phyloP scores from a whole-genome alignment of 208 protist genomes.

The Leishmania guyanensis region DNA sequence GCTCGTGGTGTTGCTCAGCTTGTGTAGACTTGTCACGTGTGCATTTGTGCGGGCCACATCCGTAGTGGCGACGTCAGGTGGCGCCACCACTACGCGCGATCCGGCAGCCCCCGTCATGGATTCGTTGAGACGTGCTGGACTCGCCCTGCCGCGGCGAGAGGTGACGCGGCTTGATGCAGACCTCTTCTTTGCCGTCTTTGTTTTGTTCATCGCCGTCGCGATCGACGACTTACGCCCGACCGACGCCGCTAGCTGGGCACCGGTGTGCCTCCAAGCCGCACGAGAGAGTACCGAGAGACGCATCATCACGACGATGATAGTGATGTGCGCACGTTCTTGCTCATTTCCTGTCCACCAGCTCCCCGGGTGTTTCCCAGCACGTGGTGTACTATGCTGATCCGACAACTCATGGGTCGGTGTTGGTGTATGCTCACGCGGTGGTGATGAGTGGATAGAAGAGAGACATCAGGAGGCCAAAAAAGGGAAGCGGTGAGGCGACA shows the following conservation, averaged over 20 bases:
- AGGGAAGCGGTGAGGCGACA: not conserved
- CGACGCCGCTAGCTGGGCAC: not conserved
- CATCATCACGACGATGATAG: not conserved
- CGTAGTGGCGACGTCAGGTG: not conserved
- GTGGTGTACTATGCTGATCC: not conserved
- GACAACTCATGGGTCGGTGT: not conserved
- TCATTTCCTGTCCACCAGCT: not conserved
- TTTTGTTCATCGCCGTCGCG: not conserved
- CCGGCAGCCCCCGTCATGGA: not conserved
- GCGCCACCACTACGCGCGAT: not conserved
- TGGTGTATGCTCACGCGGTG: not conserved
- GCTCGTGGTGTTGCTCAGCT: not conserved
- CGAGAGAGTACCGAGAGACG: slow-evolving; percentile 1
- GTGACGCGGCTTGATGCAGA: not conserved
- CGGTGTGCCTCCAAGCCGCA: not conserved
- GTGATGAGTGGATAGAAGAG: not conserved
- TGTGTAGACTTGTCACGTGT: not conserved
- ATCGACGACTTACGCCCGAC: not conserved
- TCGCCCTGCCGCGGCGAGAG: not conserved
- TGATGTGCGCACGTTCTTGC: not conserved
- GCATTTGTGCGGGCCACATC: not conserved
- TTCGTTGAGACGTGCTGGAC: not conserved
- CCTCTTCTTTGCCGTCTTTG: not conserved
- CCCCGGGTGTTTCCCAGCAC: not conserved
- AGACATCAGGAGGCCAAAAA: not conserved